Percentiles rank a stretch among this genome's conserved stretches.
phyloP scores from a whole-genome alignment of 441 rosid genomes.

The Erodium texanum region DNA sequence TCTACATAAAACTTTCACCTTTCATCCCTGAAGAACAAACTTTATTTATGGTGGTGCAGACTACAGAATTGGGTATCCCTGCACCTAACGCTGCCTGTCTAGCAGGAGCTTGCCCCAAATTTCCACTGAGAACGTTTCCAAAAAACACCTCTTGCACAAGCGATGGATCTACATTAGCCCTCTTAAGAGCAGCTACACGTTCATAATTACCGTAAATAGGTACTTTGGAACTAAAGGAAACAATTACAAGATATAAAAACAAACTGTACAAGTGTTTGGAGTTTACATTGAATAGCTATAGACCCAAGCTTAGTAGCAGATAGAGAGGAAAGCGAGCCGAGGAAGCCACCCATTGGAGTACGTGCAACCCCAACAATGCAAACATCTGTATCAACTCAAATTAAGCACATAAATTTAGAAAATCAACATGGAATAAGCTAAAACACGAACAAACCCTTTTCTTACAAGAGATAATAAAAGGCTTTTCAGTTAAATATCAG shows the following conservation, averaged over 20 bases:
- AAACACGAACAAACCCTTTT: too few relatives aligned
- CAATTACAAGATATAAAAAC: conserved; percentile 4
- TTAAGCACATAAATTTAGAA: not conserved
- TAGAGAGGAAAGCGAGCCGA: conserved; percentile 79
- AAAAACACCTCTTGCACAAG: conserved; percentile 91
- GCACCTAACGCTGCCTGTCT: conserved; percentile 96
- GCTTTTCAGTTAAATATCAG: not conserved
- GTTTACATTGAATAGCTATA: conserved; percentile 50
- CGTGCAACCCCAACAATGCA: conserved; percentile 86
- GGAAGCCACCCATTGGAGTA: conserved; percentile 81
- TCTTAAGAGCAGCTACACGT: conserved; percentile 56
- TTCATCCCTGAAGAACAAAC: conserved; percentile 91
- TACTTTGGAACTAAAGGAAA: not conserved
- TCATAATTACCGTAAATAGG: conserved; percentile 10
- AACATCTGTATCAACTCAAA: conserved; percentile 44
- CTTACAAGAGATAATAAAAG: too few relatives aligned
- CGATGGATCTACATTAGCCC: conserved; percentile 70
- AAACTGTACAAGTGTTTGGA: not conserved
- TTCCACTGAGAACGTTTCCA: conserved; percentile 88
- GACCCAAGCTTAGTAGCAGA: conserved; percentile 86
- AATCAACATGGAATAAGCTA: not conserved
- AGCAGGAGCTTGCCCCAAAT: conserved; percentile 97
- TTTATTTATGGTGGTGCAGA: conserved; percentile 88
- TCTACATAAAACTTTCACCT: conserved; percentile 30
- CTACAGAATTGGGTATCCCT: conserved; percentile 72